Conservation (phyloP, 179 eudicot genomes). For the Nepenthes alata region DNA sequence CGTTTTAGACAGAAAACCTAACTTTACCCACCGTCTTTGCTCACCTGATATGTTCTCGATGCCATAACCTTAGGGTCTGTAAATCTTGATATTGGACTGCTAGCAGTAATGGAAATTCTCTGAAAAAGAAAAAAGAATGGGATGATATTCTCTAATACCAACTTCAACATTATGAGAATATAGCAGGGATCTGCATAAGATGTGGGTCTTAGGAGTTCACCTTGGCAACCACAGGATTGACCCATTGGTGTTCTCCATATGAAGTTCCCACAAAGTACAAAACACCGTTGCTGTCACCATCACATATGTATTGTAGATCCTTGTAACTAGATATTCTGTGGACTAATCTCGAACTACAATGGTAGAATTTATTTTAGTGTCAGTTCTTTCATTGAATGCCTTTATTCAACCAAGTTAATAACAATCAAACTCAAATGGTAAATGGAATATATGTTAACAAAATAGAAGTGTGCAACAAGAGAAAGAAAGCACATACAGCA, state of each 20-base stretch:
- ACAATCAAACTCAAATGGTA: too few relatives aligned
- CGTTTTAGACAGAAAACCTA: too few relatives aligned
- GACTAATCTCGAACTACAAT: slow-evolving; percentile 49
- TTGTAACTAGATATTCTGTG: slow-evolving; percentile 80
- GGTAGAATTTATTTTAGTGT: background rate
- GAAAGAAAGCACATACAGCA: too few relatives aligned
- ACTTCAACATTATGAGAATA: background rate
- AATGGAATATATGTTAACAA: too few relatives aligned
- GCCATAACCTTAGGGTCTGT: slow-evolving; percentile 91
- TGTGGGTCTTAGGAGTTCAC: slow-evolving; percentile 17
- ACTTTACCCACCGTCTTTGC: background rate
- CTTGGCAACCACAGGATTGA: slow-evolving; percentile 84
- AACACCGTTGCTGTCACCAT: slow-evolving; percentile 92
- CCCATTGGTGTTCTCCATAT: slow-evolving; percentile 85
- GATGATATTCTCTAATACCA: background rate
- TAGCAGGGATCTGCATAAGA: background rate
- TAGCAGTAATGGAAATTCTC: slow-evolving; percentile 56
- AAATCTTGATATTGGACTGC: slow-evolving; percentile 82
- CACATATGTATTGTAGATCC: slow-evolving; percentile 87
- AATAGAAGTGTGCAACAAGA: too few relatives aligned
- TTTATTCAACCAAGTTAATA: too few relatives aligned
- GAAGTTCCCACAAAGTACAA: slow-evolving; percentile 79
- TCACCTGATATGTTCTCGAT: slow-evolving; percentile 89
- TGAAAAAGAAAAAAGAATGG: slow-evolving; percentile 16
- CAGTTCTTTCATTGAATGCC: too few relatives aligned